Percentiles rank a stretch among this genome's conserved stretches.
These are phyloP conservation scores for Fusarium guadeloupense DNA, from an alignment of 2,329 filamentous ascomycete species.

Conservation along the genomic window DNA sequence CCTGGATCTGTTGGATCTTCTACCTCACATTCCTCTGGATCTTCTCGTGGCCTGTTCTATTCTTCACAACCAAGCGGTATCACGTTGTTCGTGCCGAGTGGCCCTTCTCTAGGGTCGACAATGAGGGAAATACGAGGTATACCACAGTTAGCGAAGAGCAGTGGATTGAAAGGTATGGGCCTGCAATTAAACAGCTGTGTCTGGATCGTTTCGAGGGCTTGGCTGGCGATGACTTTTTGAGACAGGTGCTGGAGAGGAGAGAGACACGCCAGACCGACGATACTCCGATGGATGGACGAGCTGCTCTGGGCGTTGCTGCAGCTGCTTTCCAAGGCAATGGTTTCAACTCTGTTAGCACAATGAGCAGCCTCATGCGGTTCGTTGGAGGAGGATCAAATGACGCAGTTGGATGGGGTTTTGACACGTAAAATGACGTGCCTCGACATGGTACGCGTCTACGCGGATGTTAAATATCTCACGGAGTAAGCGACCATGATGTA, in stretches of 20 bases:
- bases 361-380: conserved; percentile 26
- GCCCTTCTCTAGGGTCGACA: conserved; percentile 22
- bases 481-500: too few relatives aligned
- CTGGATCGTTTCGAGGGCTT: conserved; percentile 34
- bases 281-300: conserved; percentile 3
- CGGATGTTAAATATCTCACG: background rate
- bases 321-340: conserved; percentile 29
- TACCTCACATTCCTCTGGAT: conserved; percentile 38
- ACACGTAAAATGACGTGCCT: conserved; percentile 10
- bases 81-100: conserved; percentile 27
- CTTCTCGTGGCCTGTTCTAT: conserved; percentile 34
- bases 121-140: conserved; percentile 19
- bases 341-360: conserved; percentile 13
- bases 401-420: conserved; percentile 36
- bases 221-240: conserved; percentile 28
- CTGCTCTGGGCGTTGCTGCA: conserved; percentile 22
- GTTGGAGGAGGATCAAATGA: conserved; percentile 21
- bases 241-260: conserved; percentile 24
- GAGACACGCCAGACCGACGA: background rate
- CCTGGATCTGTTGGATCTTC: conserved; percentile 38
- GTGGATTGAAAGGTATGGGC: conserved; percentile 21
- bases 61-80: conserved; percentile 33
- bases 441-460: background rate
- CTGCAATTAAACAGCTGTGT: conserved; percentile 30
- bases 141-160: conserved; percentile 33